Evolutionary conservation across 306 rosid genomes (phyloP), one percentile per base, ranked within the genome.

Genomic region (Coriaria nepalensis): DNA sequence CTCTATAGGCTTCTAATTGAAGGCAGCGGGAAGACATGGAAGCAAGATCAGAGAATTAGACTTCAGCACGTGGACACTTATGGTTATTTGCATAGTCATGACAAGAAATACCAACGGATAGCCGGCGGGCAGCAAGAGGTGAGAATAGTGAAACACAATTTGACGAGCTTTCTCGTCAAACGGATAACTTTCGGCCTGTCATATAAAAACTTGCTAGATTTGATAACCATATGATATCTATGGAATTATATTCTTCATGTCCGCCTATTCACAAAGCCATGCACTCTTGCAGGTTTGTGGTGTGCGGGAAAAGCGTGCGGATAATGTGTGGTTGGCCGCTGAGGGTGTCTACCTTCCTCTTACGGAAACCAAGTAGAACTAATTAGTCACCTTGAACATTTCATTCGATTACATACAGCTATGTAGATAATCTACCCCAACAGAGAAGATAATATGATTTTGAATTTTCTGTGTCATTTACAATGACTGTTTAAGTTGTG

Each of bases 41-140:
- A 75, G 78, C 96, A 92, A 69, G 87, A 82, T 53, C 98, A 92
- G 74, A 82, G 59, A 73, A 41, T 92, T 69, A 83, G 98, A 48
- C 69, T 92, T 47, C 98, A 92, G 66, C 98, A 92, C 49, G 49
- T 92, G n/a, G 98, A 92, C 70, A 92, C 98, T 4, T 63, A 73
- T 10, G 82, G 65, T 71, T 85, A 75, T 68, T 69, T 92, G 6
- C 98, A 86, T 15, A 92, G 98, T 66, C 98, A 92, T 62, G 80
- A 86, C 90, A 92, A 86, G 81, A 92, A 92, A 66, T 86, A 84
- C 73, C 52, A 70, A 46, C 96, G 98, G 49, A 92, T 80, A 42
- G 98, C 96, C 40, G 98, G 98, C 33, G 98, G 98, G 11, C 98
- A 92, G 74, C 98, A 92, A 50, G 98, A 92, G 98, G 98, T 92